phyloP scores from a whole-genome alignment of 768 basidiomycete species.

The Mrakia frigida region DNA sequence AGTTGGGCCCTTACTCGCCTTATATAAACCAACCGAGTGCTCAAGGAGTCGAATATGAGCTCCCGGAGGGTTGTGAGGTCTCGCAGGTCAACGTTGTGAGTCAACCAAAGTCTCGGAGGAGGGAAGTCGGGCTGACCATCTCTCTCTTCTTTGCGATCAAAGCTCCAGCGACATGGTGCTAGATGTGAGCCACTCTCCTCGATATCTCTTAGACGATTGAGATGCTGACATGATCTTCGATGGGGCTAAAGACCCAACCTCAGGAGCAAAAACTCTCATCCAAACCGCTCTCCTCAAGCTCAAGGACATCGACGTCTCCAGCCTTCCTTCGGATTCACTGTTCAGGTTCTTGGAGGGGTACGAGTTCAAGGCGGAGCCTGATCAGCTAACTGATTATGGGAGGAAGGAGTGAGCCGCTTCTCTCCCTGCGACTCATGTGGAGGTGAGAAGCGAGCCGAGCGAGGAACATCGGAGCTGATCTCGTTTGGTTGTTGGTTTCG shows the following conservation, averaged over 20 bases:
- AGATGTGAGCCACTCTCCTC: background rate
- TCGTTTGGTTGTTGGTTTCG: background rate
- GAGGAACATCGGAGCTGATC: background rate
- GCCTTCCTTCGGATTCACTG: background rate
- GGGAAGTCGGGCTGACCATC: background rate
- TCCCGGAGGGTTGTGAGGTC: slow-evolving; percentile 4
- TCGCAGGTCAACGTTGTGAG: slow-evolving; percentile 19
- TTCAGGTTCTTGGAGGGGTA: slow-evolving; percentile 5
- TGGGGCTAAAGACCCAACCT: slow-evolving; percentile 5
- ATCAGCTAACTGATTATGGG: slow-evolving; percentile 1
- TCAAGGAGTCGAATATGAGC: background rate
- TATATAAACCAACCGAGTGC: background rate
- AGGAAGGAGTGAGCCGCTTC: slow-evolving; percentile 19
- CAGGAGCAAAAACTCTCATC: background rate
- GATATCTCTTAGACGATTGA: background rate
- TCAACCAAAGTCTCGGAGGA: background rate
- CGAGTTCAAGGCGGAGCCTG: background rate
- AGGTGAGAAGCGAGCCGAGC: too few relatives aligned
- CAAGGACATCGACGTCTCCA: background rate
- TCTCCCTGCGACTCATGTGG: too few relatives aligned
- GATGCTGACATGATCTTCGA: background rate
- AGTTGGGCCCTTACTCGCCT: slow-evolving; percentile 5
- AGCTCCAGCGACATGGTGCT: slow-evolving; percentile 11
- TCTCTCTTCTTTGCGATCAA: too few relatives aligned
- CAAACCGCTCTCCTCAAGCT: background rate